phyloP scores from a whole-genome alignment of 2,329 filamentous ascomycete species.

The Microascus cirrosus region DNA sequence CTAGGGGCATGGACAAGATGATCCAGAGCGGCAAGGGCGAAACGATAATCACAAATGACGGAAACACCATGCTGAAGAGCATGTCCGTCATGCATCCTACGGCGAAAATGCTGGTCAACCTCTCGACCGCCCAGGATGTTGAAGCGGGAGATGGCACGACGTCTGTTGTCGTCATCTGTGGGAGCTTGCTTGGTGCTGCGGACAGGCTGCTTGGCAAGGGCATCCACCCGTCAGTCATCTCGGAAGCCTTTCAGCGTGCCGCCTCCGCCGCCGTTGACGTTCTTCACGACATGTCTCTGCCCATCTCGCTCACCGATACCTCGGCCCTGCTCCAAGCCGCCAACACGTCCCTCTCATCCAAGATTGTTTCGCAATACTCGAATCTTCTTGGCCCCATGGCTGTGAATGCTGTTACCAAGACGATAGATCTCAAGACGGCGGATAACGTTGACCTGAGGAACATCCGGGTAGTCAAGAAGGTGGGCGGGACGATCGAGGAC shows the following conservation, averaged over 20 bases:
- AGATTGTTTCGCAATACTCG: conserved; percentile 96
- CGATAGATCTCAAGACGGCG: conserved; percentile 89
- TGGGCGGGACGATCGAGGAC: conserved; percentile 95
- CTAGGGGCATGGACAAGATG: conserved; percentile 99
- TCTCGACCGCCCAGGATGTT: conserved; percentile 94
- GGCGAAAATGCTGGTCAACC: conserved; percentile 96
- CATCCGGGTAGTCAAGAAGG: conserved; percentile 94
- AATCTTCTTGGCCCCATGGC: conserved; percentile 95
- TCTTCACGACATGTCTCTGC: conserved; percentile 90
- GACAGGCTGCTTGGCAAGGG: conserved; percentile 85
- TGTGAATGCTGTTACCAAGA: conserved; percentile 89
- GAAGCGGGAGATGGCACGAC: conserved; percentile 98
- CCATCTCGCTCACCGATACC: conserved; percentile 80
- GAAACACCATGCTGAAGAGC: conserved; percentile 97
- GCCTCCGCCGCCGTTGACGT: conserved; percentile 80
- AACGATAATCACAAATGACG: conserved; percentile 98
- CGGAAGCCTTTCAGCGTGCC: conserved; percentile 92
- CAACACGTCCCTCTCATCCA: conserved; percentile 92
- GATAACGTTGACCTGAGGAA: conserved; percentile 96
- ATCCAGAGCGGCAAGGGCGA: conserved; percentile 94
- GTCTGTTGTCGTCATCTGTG: conserved; percentile 94
- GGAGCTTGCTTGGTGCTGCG: conserved; percentile 85
- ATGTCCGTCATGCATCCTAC: conserved; percentile 99
- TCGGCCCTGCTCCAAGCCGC: conserved; percentile 89
- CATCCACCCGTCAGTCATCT: conserved; percentile 96